Evolutionary conservation across 1,284 basidiomycete genomes (phyloP), one percentile per base, ranked within the genome.

Genomic region (Fomitopsis schrenkii): DNA sequence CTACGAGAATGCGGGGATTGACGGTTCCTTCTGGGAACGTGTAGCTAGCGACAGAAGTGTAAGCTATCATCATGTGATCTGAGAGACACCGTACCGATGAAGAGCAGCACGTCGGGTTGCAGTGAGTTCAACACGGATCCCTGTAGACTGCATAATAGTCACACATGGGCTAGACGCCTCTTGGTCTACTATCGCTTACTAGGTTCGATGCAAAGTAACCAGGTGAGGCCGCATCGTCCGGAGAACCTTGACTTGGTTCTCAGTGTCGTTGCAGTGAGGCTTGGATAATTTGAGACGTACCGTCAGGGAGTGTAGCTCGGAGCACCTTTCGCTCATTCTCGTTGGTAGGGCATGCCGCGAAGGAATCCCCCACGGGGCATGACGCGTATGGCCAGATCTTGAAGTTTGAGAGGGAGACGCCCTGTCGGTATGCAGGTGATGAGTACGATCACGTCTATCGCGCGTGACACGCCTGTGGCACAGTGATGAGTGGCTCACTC

Each of bases 121-220:
- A 0, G 85, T 85, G 1, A 88, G 73, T 63, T 87, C 84, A 2
- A 86, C 84, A 12, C 80, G 81, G 41, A 87, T 79, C 4, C 77
- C 77, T 33, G 79, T 85, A 1, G 83, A 82, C 81, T 85, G 60
- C n/a, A 35, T 9, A 55, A 38, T 2, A 19, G 38, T 57, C 5
- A 42, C 4, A 22, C 30, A 44, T 40, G 12, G 5, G 2, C 10
- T 6, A 19, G 2, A 14, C 1, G 36, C 26, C 41, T 17, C 15
- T 17, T 9, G 17, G 33, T 36, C 12, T 26, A 26, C 33, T 19
- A 33, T 33, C 19, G 46, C 76, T 35, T 66, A 83, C 83, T 40
- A 86, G 73, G 65, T 85, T 86, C 0, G 82, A 80, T 0, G 84
- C 77, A 68, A 87, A 87, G 69, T 86, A 87, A 50, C 86, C 86